These are phyloP conservation scores for Pythium dissimile DNA, from an alignment of 352 stramenopile species.

Conservation along the genomic window DNA sequence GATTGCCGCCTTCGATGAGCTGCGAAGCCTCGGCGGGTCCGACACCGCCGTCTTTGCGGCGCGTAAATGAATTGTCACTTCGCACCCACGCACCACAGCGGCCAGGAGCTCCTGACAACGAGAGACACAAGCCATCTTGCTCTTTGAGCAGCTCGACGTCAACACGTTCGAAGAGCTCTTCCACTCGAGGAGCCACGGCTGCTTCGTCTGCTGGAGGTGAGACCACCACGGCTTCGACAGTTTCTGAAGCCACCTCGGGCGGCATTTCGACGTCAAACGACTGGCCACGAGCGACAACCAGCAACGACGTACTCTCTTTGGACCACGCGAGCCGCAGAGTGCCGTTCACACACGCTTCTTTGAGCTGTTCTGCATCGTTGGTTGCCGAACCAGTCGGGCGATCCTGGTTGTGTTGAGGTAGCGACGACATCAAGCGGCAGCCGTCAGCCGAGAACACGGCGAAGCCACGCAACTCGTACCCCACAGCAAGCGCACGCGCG, in stretches of 20 bases:
- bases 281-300: constrained; percentile 57
- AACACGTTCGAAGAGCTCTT: constrained; percentile 43
- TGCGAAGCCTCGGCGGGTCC: constrained; percentile 62
- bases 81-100: constrained; percentile 80
- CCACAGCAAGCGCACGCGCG: constrained; percentile 51
- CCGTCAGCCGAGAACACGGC: constrained; percentile 77
- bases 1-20: constrained; percentile 55
- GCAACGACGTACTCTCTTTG: constrained; percentile 48
- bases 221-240: constrained; percentile 6
- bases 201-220: background rate
- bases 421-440: constrained; percentile 77
- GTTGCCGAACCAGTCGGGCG: constrained; percentile 20
- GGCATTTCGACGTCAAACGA: constrained; percentile 33
- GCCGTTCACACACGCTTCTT: constrained; percentile 64
- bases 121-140: constrained; percentile 72
- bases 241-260: background rate
- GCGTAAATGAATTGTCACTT: constrained; percentile 71
- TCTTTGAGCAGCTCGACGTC: constrained; percentile 54
- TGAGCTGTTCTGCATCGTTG: constrained; percentile 18
- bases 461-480: constrained; percentile 71
- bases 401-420: constrained; percentile 74
- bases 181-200: background rate
- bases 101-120: constrained; percentile 62
- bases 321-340: constrained; percentile 61
- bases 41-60: constrained; percentile 35